phyloP scores from a whole-genome alignment of 2,329 filamentous ascomycete genomes.

The Cladosporium sp. region DNA sequence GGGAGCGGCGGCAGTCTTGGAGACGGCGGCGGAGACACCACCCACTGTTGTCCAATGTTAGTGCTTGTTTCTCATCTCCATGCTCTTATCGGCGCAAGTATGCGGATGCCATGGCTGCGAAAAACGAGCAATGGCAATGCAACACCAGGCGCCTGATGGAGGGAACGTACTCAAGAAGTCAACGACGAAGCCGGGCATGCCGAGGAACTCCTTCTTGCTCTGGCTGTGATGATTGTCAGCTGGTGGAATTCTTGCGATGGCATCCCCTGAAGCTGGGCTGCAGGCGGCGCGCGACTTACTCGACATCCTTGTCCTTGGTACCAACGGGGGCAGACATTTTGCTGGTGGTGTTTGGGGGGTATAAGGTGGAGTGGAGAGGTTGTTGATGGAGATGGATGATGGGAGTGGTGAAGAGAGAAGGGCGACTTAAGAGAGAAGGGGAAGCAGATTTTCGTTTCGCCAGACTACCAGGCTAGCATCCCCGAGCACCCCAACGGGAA shows the following conservation, averaged over 20 bases:
- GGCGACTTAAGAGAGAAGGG: slow-evolving; percentile 5
- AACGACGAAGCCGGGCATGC: slow-evolving; percentile 72
- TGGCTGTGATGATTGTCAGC: slow-evolving; percentile 11
- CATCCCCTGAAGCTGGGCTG: not conserved
- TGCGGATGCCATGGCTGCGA: slow-evolving; percentile 5
- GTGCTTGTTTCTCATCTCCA: slow-evolving; percentile 26
- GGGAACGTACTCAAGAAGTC: slow-evolving; percentile 94
- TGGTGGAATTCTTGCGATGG: not conserved
- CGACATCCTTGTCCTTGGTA: slow-evolving; percentile 12
- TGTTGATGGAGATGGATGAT: slow-evolving; percentile 9
- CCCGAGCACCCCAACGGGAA: not conserved
- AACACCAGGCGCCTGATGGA: not conserved
- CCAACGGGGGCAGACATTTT: slow-evolving; percentile 11
- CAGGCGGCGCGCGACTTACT: slow-evolving; percentile 8
- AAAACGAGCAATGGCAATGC: not conserved
- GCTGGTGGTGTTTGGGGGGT: slow-evolving; percentile 1
- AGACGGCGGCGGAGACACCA: slow-evolving; percentile 99
- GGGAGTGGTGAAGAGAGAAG: slow-evolving; percentile 2
- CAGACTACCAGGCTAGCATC: not conserved
- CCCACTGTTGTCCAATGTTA: slow-evolving; percentile 68
- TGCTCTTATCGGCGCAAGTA: slow-evolving; percentile 27
- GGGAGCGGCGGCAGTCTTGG: slow-evolving; percentile 98
- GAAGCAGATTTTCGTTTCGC: slow-evolving; percentile 3
- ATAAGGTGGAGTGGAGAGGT: slow-evolving; percentile 8
- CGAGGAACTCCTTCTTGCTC: slow-evolving; percentile 21